These are phyloP conservation scores for Triticum turgidum DNA, from an alignment of 176 grass and related monocot species.

Conservation along the genomic window DNA sequence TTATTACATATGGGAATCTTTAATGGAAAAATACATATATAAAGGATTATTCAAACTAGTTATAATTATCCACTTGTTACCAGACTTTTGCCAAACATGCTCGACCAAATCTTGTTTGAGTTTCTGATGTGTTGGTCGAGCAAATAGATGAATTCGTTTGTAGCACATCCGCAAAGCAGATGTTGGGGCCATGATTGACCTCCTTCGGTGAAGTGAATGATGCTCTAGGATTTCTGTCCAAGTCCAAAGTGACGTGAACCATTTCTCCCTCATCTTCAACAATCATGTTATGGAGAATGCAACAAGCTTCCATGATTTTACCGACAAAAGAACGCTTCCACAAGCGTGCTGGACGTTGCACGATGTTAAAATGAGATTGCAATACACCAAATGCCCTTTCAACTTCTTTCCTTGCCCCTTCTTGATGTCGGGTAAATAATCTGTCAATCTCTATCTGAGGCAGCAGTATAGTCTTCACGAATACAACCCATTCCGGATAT, in stretches of 20 bases:
- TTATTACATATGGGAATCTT: neutral
- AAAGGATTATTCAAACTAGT: neutral
- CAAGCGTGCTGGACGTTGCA: neutral
- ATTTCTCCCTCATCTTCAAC: neutral
- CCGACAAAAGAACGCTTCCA: neutral
- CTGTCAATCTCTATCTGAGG: neutral
- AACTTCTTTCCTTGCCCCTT: neutral
- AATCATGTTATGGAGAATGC: neutral
- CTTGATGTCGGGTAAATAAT: neutral
- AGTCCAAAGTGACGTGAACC: neutral
- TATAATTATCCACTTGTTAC: neutral
- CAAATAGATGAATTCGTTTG: neutral
- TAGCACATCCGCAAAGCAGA: neutral
- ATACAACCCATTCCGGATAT: neutral
- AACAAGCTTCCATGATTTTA: neutral
- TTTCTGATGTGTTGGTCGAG: neutral
- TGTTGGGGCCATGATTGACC: neutral
- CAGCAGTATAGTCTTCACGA: neutral
- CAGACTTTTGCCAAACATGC: neutral
- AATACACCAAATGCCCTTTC: neutral
- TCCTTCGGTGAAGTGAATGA: neutral
- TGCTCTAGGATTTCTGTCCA: neutral
- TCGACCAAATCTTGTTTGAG: neutral
- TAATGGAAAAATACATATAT: neutral
- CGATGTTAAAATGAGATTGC: neutral